Evolutionary conservation across 2,329 filamentous ascomycete species (phyloP).

Genomic region (Exophiala sp.): DNA sequence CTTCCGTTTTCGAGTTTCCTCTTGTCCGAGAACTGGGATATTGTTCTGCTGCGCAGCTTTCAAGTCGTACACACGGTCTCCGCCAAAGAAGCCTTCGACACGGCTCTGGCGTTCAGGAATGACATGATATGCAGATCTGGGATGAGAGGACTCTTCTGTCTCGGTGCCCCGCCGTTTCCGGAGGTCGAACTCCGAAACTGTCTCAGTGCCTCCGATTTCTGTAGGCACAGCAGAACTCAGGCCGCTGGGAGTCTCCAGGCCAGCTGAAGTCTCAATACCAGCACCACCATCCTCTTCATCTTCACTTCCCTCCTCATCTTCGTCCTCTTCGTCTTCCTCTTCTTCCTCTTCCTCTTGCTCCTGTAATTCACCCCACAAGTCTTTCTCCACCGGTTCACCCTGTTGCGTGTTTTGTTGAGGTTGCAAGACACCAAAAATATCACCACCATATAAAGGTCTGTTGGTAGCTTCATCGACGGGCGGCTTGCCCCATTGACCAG

Average conservation of each 20-base stretch:
- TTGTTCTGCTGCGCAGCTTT: constrained; percentile 48
- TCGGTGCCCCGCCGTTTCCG: constrained; percentile 84
- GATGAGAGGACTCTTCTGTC: constrained; percentile 70
- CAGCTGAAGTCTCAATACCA: constrained; percentile 67
- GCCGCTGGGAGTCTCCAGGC: constrained; percentile 73
- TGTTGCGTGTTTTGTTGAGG: constrained; percentile 56
- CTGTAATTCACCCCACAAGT: constrained; percentile 87
- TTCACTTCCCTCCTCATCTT: constrained; percentile 60
- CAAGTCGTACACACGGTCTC: constrained; percentile 88
- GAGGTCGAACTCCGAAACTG: constrained; percentile 79
- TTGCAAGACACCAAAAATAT: constrained; percentile 78
- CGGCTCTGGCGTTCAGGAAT: constrained; percentile 81
- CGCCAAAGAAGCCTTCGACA: constrained; percentile 90
- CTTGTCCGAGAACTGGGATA: constrained; percentile 73
- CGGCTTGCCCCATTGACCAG: constrained; percentile 92
- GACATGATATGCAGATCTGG: constrained; percentile 79
- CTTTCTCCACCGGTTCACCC: constrained; percentile 77
- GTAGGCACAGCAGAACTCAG: constrained; percentile 74
- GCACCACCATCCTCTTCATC: constrained; percentile 56
- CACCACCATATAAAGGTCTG: constrained; percentile 82
- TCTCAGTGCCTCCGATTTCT: constrained; percentile 69
- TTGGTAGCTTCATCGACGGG: constrained; percentile 84
- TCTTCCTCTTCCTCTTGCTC: constrained; percentile 65
- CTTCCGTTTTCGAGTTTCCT: constrained; percentile 76
- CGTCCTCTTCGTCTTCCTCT: constrained; percentile 65